phyloP scores from a whole-genome alignment of 2,329 filamentous ascomycete species.

The Paecilomyces dactylethromorphus region DNA sequence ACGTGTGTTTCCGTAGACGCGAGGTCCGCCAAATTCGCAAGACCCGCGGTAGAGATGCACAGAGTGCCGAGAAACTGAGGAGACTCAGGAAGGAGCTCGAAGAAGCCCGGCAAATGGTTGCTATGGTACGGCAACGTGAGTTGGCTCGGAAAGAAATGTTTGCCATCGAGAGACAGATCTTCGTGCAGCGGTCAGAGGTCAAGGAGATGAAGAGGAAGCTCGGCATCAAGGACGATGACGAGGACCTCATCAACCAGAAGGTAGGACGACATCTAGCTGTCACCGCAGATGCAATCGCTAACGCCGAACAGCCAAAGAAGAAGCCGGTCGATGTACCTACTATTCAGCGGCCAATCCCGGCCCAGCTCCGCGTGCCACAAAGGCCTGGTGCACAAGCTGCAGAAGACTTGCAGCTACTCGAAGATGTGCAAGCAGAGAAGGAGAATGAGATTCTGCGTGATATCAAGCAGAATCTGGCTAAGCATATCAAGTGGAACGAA shows the following conservation, averaged over 20 bases:
- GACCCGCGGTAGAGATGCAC: slow-evolving; percentile 86
- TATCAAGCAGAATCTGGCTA: slow-evolving; percentile 78
- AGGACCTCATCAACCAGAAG: slow-evolving; percentile 92
- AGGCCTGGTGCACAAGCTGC: slow-evolving; percentile 69
- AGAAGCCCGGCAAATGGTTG: slow-evolving; percentile 73
- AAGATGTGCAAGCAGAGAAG: slow-evolving; percentile 72
- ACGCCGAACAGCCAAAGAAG: slow-evolving; percentile 59
- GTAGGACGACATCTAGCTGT: slow-evolving; percentile 44
- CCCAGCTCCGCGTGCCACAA: slow-evolving; percentile 63
- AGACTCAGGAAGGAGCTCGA: slow-evolving; percentile 86
- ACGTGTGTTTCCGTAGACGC: slow-evolving; percentile 93
- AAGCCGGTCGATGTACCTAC: slow-evolving; percentile 56
- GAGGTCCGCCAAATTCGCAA: slow-evolving; percentile 93
- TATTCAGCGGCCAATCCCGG: slow-evolving; percentile 55
- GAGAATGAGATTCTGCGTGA: slow-evolving; percentile 73
- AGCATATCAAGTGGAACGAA: slow-evolving; percentile 87
- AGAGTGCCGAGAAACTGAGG: slow-evolving; percentile 91
- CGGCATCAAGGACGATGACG: slow-evolving; percentile 85
- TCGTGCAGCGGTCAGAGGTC: slow-evolving; percentile 72
- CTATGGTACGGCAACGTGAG: slow-evolving; percentile 74
- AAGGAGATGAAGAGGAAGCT: slow-evolving; percentile 85
- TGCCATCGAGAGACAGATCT: slow-evolving; percentile 67
- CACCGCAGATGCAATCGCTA: slow-evolving; percentile 34
- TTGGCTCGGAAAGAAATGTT: slow-evolving; percentile 70
- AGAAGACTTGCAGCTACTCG: slow-evolving; percentile 68